phyloP scores from a whole-genome alignment of 2,329 filamentous ascomycete species.

The Fusarium sacchari region DNA sequence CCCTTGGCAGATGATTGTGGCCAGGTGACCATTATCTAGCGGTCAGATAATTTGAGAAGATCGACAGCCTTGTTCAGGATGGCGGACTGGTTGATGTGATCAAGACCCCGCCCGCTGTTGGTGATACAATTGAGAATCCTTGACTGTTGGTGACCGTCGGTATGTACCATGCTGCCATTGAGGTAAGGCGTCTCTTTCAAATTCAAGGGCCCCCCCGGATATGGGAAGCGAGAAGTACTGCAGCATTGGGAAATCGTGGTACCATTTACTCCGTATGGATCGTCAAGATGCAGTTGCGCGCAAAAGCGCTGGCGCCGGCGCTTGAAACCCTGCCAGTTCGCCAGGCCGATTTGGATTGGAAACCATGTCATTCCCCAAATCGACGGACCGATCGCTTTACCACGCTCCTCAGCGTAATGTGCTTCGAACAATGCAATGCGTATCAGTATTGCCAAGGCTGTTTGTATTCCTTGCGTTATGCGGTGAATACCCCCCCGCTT shows the following conservation, averaged over 20 bases:
- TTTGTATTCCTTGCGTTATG: neutral
- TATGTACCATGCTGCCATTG: slow-evolving; percentile 27
- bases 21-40: slow-evolving; percentile 25
- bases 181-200: slow-evolving; percentile 32
- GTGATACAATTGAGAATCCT: slow-evolving; percentile 32
- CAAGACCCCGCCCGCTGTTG: slow-evolving; percentile 37
- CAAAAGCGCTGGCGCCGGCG: slow-evolving; percentile 5
- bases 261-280: slow-evolving; percentile 29
- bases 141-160: slow-evolving; percentile 21
- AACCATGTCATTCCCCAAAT: slow-evolving; percentile 1
- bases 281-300: slow-evolving; percentile 16
- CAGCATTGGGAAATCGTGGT: slow-evolving; percentile 26
- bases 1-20: slow-evolving; percentile 26
- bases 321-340: slow-evolving; percentile 8
- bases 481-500: neutral
- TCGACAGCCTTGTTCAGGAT: slow-evolving; percentile 23
- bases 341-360: neutral
- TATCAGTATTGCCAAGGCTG: neutral
- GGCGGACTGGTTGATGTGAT: slow-evolving; percentile 34
- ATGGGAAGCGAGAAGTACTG: slow-evolving; percentile 25
- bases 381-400: neutral
- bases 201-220: slow-evolving; percentile 15
- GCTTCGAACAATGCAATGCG: neutral
- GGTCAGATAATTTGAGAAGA: slow-evolving; percentile 25
- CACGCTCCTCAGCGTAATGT: neutral